These are phyloP conservation scores for Eutypa lata DNA, from an alignment of 2,329 filamentous ascomycete species.

Conservation along the genomic window DNA sequence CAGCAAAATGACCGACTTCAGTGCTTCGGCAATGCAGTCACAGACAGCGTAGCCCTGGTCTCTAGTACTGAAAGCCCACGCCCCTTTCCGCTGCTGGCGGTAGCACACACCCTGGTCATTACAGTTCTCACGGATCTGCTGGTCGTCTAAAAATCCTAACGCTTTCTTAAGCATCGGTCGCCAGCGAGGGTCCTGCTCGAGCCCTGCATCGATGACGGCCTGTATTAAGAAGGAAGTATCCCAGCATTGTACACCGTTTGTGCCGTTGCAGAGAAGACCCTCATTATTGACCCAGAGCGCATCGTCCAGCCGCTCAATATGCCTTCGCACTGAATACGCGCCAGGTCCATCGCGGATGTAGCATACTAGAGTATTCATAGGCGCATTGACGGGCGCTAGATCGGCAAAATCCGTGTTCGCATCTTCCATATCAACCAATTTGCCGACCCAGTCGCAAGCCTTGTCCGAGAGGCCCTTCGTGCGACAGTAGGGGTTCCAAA, in stretches of 20 bases:
- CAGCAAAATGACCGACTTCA: conserved; percentile 82
- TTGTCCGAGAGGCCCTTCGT: conserved; percentile 60
- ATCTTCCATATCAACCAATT: conserved; percentile 86
- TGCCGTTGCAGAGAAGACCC: conserved; percentile 92
- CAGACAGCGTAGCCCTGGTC: conserved; percentile 93
- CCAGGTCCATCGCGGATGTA: conserved; percentile 82
- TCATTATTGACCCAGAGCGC: conserved; percentile 89
- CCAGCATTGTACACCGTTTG: conserved; percentile 97
- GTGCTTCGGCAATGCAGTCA: conserved; percentile 87
- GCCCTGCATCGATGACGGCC: conserved; percentile 72
- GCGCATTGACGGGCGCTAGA: conserved; percentile 83
- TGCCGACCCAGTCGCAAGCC: conserved; percentile 78
- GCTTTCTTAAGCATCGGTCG: conserved; percentile 79
- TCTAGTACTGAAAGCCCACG: conserved; percentile 92
- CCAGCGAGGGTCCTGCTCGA: conserved; percentile 75
- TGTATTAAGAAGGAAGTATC: conserved; percentile 91
- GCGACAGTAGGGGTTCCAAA: conserved; percentile 80
- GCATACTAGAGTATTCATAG: conserved; percentile 86
- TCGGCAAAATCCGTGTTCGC: conserved; percentile 85
- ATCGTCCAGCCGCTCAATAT: conserved; percentile 79
- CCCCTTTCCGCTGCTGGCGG: conserved; percentile 85
- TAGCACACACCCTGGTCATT: conserved; percentile 77
- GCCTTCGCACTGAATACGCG: conserved; percentile 67
- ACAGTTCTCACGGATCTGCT: conserved; percentile 85
- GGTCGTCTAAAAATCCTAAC: conserved; percentile 80